phyloP scores from a whole-genome alignment of 768 basidiomycete species.

The Tricholoma furcatifolium region DNA sequence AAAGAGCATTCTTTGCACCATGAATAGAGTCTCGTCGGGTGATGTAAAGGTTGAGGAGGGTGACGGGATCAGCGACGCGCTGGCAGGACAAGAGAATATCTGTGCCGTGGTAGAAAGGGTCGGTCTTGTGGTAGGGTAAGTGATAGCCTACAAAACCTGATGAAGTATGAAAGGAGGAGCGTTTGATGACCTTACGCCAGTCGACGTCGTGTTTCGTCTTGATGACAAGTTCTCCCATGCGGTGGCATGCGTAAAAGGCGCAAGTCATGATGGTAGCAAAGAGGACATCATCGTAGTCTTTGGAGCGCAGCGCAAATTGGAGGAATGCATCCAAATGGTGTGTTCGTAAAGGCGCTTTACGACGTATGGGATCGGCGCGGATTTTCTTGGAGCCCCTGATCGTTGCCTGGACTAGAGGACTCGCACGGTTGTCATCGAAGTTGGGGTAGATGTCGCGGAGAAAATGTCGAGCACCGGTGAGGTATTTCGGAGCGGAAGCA shows the following conservation, averaged over 20 bases:
- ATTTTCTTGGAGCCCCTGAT: too few species aligned
- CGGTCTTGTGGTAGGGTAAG: too few species aligned
- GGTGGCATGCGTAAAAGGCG: too few species aligned
- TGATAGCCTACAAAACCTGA: constrained; percentile 26
- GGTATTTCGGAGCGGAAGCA: constrained; percentile 19
- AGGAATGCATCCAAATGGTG: constrained; percentile 22
- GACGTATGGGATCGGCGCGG: constrained; percentile 17
- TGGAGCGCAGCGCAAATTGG: constrained; percentile 25
- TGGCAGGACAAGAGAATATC: constrained; percentile 20
- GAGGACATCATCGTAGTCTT: constrained; percentile 20
- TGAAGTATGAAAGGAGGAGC: too few species aligned
- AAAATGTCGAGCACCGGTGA: constrained; percentile 22
- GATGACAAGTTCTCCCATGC: too few species aligned
- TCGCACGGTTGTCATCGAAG: too few species aligned
- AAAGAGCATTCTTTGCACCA: constrained; percentile 15
- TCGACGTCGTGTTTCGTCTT: too few species aligned
- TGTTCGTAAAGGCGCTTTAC: constrained; percentile 19
- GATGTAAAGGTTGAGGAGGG: constrained; percentile 15
- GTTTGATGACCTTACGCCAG: too few species aligned
- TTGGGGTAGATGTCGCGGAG: too few species aligned
- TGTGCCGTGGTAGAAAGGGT: constrained; percentile 24
- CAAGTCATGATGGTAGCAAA: too few species aligned
- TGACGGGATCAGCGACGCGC: constrained; percentile 17
- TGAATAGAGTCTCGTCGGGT: constrained; percentile 13
- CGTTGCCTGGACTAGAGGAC: too few species aligned